Conservation (phyloP, 306 rosid genomes). For the Dalbergia oliveri region DNA sequence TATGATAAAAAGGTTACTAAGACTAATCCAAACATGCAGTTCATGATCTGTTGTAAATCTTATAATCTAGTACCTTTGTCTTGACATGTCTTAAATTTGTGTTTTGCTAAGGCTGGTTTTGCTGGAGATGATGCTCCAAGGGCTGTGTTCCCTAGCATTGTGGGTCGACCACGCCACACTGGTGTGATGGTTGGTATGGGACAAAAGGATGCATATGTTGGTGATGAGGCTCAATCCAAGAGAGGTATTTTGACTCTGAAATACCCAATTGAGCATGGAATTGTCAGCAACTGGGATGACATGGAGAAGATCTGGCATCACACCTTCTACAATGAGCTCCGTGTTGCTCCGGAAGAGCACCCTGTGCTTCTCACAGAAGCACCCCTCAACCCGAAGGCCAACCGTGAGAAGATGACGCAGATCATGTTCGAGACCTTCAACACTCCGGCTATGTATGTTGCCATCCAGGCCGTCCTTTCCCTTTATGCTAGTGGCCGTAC, state of each 20-base stretch:
- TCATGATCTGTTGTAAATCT: not conserved
- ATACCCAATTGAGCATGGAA: constrained; percentile 87
- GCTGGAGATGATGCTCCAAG: constrained; percentile 99
- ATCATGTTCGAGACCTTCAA: constrained; percentile 67
- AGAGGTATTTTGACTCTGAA: constrained; percentile 95
- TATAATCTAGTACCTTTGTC: not conserved
- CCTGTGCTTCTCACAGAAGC: constrained; percentile 84
- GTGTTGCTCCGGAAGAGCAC: constrained; percentile 70
- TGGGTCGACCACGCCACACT: constrained; percentile 95
- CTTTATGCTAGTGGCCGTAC: constrained; percentile 95
- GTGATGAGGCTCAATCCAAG: constrained; percentile 96
- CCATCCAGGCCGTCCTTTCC: constrained; percentile 83
- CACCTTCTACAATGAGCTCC: constrained; percentile 67
- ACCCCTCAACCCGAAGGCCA: constrained; percentile 82
- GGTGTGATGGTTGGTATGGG: constrained; percentile 99
- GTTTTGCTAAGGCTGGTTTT: constrained; percentile 78
- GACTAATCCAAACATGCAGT: not conserved
- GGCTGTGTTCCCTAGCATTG: constrained; percentile 97
- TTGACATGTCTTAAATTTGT: not conserved
- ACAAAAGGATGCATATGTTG: constrained; percentile 97
- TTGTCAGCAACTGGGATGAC: constrained; percentile 87
- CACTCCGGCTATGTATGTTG: constrained; percentile 89
- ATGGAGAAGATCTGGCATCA: constrained; percentile 80
- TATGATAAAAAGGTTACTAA: no score
- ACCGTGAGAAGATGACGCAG: constrained; percentile 70